phyloP scores from a whole-genome alignment of 2,329 filamentous ascomycete genomes.

The Emergomyces orientalis region DNA sequence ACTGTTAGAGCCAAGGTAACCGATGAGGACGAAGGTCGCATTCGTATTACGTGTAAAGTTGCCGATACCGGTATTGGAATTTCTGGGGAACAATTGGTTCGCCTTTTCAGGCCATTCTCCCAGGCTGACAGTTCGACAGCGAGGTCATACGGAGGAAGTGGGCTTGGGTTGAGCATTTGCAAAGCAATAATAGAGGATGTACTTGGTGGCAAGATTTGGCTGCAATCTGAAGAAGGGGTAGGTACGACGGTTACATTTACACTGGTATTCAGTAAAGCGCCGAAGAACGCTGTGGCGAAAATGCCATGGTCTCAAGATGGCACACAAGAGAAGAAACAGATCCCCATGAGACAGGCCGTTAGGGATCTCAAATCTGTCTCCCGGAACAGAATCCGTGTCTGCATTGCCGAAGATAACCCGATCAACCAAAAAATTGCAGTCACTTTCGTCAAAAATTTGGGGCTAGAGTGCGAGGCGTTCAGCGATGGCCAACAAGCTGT shows the following conservation, averaged over 20 bases:
- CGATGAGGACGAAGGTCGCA: conserved; percentile 57
- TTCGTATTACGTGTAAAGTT: conserved; percentile 75
- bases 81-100: conserved; percentile 62
- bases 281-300: conserved; percentile 47
- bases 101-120: conserved; percentile 84
- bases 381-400: conserved; percentile 71
- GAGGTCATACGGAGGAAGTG: conserved; percentile 83
- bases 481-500: conserved; percentile 84
- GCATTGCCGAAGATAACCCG: conserved; percentile 88
- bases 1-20: conserved; percentile 71
- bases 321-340: conserved; percentile 34
- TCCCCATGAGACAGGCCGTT: conserved; percentile 38
- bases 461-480: conserved; percentile 79
- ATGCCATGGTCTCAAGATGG: conserved; percentile 45
- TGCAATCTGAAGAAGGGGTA: conserved; percentile 62
- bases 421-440: conserved; percentile 94
- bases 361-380: conserved; percentile 64
- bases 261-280: conserved; percentile 75
- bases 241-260: conserved; percentile 64
- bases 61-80: conserved; percentile 89
- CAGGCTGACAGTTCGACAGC: conserved; percentile 88
- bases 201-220: conserved; percentile 74
- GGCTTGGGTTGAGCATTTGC: conserved; percentile 85
- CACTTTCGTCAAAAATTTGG: conserved; percentile 76
- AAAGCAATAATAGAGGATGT: conserved; percentile 89